A percentile compares a stretch with the other conserved stretches of the same genome.
Conservation (phyloP, 2,329 filamentous ascomycete genomes). For the Aureobasidium uvarum region DNA sequence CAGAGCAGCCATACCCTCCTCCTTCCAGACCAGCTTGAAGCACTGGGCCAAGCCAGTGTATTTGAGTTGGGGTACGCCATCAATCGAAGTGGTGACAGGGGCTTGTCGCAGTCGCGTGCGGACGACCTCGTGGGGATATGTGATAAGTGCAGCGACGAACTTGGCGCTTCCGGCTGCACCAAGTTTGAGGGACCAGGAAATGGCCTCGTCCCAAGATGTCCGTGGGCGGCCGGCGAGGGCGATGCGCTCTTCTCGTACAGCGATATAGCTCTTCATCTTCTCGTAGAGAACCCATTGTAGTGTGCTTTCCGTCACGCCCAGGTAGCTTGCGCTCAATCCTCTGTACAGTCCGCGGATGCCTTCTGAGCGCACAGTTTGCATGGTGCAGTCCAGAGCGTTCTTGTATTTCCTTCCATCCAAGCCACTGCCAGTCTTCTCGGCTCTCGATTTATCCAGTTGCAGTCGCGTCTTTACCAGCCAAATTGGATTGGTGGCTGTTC, state of each 20-base stretch:
- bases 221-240: conserved; percentile 59
- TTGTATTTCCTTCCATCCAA: conserved; percentile 67
- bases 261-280: conserved; percentile 77
- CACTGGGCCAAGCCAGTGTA: conserved; percentile 88
- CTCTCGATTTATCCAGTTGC: conserved; percentile 84
- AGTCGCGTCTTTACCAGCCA: conserved; percentile 94
- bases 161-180: conserved; percentile 81
- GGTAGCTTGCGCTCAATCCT: conserved; percentile 85
- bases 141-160: conserved; percentile 75
- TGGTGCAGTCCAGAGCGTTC: conserved; percentile 84
- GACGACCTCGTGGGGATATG: conserved; percentile 91
- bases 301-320: conserved; percentile 86
- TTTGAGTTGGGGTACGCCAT: conserved; percentile 66
- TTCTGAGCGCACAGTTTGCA: conserved; percentile 76
- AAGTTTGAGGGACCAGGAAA: conserved; percentile 76
- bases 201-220: conserved; percentile 68
- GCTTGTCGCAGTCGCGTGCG: conserved; percentile 82
- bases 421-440: conserved; percentile 53
- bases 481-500: conserved; percentile 91
- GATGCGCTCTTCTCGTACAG: conserved; percentile 58
- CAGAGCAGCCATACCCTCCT: conserved; percentile 80
- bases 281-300: conserved; percentile 95
- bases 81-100: conserved; percentile 53
- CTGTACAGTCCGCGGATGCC: conserved; percentile 82
- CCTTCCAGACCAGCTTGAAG: conserved; percentile 81